These are phyloP conservation scores for Sporisorium graminicola DNA, from an alignment of 1,284 basidiomycete genomes.

Conservation along the genomic window DNA sequence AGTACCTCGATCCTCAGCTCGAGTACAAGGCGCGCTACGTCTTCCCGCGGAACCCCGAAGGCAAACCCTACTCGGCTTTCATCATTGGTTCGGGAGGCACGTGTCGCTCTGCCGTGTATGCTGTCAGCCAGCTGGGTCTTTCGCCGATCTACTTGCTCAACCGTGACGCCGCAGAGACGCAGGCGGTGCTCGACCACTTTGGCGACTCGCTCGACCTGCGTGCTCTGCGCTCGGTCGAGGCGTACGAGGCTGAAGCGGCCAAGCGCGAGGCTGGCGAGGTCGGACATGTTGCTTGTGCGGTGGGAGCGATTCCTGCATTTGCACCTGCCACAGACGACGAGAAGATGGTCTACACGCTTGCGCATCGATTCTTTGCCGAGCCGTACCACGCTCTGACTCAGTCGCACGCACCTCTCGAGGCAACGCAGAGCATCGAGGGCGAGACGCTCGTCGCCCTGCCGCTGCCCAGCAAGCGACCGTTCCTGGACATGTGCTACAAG, in stretches of 20 bases:
- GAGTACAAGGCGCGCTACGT: constrained; percentile 21
- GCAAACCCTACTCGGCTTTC: constrained; percentile 48
- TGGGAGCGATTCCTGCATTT: constrained; percentile 67
- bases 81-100: constrained; percentile 60
- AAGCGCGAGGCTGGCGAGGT: constrained; percentile 41
- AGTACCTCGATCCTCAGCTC: constrained; percentile 39
- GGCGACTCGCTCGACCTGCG: constrained; percentile 43
- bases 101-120: constrained; percentile 55
- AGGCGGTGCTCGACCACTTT: constrained; percentile 52
- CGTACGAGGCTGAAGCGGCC: constrained; percentile 31
- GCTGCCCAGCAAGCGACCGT: constrained; percentile 55
- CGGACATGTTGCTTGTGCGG: constrained; percentile 45
- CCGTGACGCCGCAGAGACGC: constrained; percentile 45
- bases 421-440: not conserved
- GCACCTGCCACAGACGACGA: constrained; percentile 60
- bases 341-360: constrained; percentile 64
- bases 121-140: constrained; percentile 42
- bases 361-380: constrained; percentile 52
- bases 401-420: not conserved
- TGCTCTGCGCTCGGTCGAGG: constrained; percentile 36
- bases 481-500: constrained; percentile 71
- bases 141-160: constrained; percentile 55
- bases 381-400: constrained; percentile 14
- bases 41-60: constrained; percentile 24
- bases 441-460: constrained; percentile 36